Percentiles rank a stretch among this genome's conserved stretches.
These are phyloP conservation scores for Rhodamnia rubescens DNA, from an alignment of 345 rosid genomes.

Conservation along the genomic window DNA sequence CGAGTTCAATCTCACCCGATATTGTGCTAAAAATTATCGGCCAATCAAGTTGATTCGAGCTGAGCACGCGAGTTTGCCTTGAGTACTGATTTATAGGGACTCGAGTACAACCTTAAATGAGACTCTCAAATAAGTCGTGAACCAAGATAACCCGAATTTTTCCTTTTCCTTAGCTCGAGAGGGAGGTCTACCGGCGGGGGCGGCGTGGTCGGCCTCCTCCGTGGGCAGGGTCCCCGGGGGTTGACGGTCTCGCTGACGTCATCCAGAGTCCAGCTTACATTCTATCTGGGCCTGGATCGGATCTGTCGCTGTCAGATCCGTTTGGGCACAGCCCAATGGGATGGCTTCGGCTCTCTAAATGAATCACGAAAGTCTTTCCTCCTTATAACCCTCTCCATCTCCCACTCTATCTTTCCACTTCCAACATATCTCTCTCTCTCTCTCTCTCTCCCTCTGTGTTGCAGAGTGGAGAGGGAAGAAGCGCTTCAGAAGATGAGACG, in stretches of 20 bases:
- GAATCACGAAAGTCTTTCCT: background rate
- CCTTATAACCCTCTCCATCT: constrained; percentile 2
- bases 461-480: constrained; percentile 5
- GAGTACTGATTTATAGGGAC: background rate
- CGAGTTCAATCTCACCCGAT: too few species aligned
- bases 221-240: background rate
- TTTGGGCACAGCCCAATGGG: constrained; percentile 18
- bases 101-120: background rate
- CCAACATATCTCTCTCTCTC: background rate
- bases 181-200: background rate
- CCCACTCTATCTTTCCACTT: background rate
- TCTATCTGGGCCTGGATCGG: constrained; percentile 27
- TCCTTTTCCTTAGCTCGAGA: background rate
- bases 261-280: background rate
- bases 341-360: background rate
- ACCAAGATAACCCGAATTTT: background rate
- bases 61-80: background rate
- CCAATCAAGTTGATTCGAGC: too few species aligned
- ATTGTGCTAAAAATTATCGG: too few species aligned
- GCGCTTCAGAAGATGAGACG: constrained; percentile 24
- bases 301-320: constrained; percentile 31
- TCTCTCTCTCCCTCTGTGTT: background rate
- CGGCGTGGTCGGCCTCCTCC: background rate
- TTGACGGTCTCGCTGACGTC: background rate
- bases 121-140: background rate